Evolutionary conservation across 1,284 basidiomycete genomes (phyloP).

Genomic region (Marasmius fiardii): DNA sequence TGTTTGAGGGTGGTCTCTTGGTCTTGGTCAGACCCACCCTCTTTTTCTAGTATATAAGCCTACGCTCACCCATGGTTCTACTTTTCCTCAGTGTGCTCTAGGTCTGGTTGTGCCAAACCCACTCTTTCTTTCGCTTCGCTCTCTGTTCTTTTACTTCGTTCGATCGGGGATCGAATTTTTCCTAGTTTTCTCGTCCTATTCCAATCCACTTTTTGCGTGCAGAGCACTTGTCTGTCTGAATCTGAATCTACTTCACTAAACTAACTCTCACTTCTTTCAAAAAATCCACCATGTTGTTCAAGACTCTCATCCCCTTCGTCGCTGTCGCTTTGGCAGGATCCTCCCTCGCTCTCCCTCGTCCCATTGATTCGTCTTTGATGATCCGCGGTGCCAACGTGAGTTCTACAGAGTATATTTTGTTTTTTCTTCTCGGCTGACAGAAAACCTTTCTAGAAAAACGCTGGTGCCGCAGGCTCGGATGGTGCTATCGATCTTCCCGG

Average conservation of each 20-base stretch:
- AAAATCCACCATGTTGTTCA: slow-evolving; percentile 21
- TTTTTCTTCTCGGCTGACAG: background rate
- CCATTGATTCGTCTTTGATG: slow-evolving; percentile 18
- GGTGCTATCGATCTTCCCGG: background rate
- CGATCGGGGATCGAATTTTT: slow-evolving; percentile 18
- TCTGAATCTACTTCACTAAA: background rate
- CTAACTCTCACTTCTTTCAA: slow-evolving; percentile 7
- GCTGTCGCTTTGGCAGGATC: slow-evolving; percentile 21
- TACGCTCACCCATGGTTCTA: background rate
- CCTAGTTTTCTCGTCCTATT: background rate
- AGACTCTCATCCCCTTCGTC: slow-evolving; percentile 18
- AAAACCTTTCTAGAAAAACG: background rate
- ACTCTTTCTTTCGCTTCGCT: slow-evolving; percentile 1
- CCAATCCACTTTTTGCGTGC: slow-evolving; percentile 7
- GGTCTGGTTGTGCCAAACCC: slow-evolving; percentile 13
- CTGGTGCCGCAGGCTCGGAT: background rate
- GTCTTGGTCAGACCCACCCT: background rate
- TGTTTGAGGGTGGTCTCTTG: too few species aligned
- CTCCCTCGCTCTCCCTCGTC: slow-evolving; percentile 23
- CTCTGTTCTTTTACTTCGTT: slow-evolving; percentile 4
- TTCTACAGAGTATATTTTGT: background rate
- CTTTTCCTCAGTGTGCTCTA: slow-evolving; percentile 13
- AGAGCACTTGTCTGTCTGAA: too few species aligned
- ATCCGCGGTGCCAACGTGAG: slow-evolving; percentile 9
- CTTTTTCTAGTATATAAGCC: slow-evolving; percentile 9